These are phyloP conservation scores for Galerina sulciceps DNA, from an alignment of 768 basidiomycete genomes.

Conservation along the genomic window DNA sequence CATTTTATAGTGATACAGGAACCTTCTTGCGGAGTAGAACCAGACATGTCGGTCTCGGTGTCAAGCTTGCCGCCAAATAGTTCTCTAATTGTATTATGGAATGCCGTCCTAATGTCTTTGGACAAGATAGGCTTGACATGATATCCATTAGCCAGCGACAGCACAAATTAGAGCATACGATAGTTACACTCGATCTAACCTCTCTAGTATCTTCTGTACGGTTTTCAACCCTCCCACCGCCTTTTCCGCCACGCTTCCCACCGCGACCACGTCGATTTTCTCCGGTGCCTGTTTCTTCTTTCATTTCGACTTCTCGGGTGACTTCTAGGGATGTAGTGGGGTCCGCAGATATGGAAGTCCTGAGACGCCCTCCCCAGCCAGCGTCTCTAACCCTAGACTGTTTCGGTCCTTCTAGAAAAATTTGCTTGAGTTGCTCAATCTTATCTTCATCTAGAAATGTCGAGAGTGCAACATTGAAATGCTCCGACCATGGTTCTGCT, in stretches of 20 bases:
- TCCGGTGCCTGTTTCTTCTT: conserved; percentile 38
- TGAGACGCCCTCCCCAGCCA: conserved; percentile 68
- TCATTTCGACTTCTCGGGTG: conserved; percentile 7
- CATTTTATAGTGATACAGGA: conserved; percentile 82
- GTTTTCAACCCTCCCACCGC: conserved; percentile 35
- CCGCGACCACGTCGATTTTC: conserved; percentile 51
- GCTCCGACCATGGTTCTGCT: conserved; percentile 68
- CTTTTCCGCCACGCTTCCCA: conserved; percentile 40
- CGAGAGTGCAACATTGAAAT: conserved; percentile 56
- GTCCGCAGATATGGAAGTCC: conserved; percentile 27
- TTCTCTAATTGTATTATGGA: conserved; percentile 82
- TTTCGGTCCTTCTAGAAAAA: conserved; percentile 82
- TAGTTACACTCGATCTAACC: conserved; percentile 81
- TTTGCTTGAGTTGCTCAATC: conserved; percentile 65
- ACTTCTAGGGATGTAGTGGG: conserved; percentile 3
- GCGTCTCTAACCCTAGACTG: conserved; percentile 74
- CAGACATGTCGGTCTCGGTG: conserved; percentile 70
- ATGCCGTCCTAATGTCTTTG: conserved; percentile 78
- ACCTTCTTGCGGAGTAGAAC: conserved; percentile 62
- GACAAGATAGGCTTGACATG: conserved; percentile 73
- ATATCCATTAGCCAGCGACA: conserved; percentile 15
- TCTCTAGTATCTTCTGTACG: conserved; percentile 68
- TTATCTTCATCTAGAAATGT: conserved; percentile 67
- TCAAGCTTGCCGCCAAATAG: conserved; percentile 86
- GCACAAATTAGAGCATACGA: conserved; percentile 13